A percentile compares a stretch with the other conserved stretches of the same genome.
Evolutionary conservation across 148 eudicot species (phyloP).

Genomic region (Arbutus unedo): DNA sequence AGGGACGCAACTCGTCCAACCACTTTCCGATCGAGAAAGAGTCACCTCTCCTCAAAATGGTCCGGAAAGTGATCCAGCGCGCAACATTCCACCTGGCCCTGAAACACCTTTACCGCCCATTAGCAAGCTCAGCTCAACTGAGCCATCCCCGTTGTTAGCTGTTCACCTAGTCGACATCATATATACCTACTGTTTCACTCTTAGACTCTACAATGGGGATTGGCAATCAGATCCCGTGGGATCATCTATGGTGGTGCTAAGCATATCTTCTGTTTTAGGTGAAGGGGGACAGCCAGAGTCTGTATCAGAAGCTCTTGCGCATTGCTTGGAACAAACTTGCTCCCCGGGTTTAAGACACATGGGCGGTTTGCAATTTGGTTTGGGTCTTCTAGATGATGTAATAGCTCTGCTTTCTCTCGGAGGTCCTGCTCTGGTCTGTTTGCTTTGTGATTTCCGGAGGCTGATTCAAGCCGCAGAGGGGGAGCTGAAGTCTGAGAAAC

Average conservation of each 20-base stretch:
- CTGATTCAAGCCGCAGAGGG: constrained; percentile 50
- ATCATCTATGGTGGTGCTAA: constrained; percentile 49
- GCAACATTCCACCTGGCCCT: constrained; percentile 75
- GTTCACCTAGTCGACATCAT: constrained; percentile 73
- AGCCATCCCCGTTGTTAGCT: constrained; percentile 79
- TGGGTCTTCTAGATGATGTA: constrained; percentile 68
- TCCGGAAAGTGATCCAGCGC: constrained; percentile 22
- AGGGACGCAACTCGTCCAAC: constrained; percentile 75
- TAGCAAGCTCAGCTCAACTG: constrained; percentile 54
- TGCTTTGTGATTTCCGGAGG: constrained; percentile 57
- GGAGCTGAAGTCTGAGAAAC: constrained; percentile 57
- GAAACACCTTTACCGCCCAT: constrained; percentile 59
- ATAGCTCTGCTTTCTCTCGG: constrained; percentile 48
- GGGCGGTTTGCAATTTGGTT: constrained; percentile 76
- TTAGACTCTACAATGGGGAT: constrained; percentile 88
- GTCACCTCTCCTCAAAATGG: constrained; percentile 20
- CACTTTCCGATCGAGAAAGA: constrained; percentile 34
- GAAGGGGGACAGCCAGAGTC: constrained; percentile 62
- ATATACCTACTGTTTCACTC: constrained; percentile 82
- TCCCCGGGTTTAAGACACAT: constrained; percentile 62
- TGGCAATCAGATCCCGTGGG: constrained; percentile 75
- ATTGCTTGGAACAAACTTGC: constrained; percentile 82
- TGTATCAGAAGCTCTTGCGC: constrained; percentile 52
- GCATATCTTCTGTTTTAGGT: constrained; percentile 69
- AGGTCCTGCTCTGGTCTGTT: constrained; percentile 56